A percentile compares a stretch with the other conserved stretches of the same genome.
These are phyloP conservation scores for Ottelia alismoides DNA, from an alignment of 106 monocot species.

Conservation along the genomic window DNA sequence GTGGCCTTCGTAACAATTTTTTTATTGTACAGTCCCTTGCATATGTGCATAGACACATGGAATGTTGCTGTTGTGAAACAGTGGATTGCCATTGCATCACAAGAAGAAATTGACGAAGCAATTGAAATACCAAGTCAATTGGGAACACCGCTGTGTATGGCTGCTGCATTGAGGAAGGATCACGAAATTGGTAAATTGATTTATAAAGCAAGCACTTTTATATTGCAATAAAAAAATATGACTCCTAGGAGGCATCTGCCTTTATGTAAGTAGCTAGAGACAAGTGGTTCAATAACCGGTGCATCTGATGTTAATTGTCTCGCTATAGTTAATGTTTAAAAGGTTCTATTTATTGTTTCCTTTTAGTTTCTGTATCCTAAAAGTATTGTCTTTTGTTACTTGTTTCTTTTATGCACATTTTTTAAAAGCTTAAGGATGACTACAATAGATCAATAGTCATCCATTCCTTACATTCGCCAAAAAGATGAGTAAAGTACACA, in stretches of 20 bases:
- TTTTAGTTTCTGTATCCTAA: neutral
- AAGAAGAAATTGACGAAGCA: conserved; percentile 63
- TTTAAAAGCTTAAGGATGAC: too few relatives aligned
- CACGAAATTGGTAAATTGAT: conserved; percentile 62
- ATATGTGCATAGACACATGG: conserved; percentile 89
- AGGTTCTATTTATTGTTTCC: neutral
- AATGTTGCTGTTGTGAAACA: conserved; percentile 87
- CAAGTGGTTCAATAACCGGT: too few relatives aligned
- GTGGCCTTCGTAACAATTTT: too few relatives aligned
- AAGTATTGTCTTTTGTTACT: too few relatives aligned
- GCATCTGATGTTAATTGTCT: neutral
- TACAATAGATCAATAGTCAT: too few relatives aligned
- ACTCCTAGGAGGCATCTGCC: too few relatives aligned
- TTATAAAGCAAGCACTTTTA: neutral
- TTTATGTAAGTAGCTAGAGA: neutral
- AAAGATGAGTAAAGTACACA: too few relatives aligned
- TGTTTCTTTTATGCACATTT: too few relatives aligned
- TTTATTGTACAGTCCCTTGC: conserved; percentile 56
- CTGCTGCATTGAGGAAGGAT: conserved; percentile 83
- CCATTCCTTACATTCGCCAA: too few relatives aligned
- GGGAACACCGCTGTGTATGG: conserved; percentile 98
- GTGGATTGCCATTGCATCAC: conserved; percentile 83
- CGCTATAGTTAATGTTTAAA: neutral
- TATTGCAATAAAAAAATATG: neutral
- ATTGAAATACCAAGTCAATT: conserved; percentile 74